Evolutionary conservation across 495 filamentous ascomycete genomes (phyloP), one percentile per base, ranked within the genome.

Genomic region (Neurospora sp.): DNA sequence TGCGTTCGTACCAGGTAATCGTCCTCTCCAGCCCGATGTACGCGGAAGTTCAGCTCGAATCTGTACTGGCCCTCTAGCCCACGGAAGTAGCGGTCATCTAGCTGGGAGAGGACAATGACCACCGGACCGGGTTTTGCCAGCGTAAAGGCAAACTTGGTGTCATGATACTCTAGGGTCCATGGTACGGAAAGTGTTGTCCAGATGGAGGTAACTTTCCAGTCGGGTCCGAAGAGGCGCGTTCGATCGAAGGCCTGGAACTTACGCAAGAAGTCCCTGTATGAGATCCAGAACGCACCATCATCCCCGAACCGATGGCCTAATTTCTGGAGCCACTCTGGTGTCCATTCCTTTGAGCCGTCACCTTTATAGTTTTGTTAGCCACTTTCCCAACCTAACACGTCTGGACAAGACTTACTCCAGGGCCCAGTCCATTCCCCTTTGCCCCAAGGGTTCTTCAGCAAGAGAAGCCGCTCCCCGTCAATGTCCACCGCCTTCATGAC

Each of bases 321-420:
- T 71, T 89, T 89, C 47, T 87, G 80, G 86, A 97, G 90, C 93
- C 93, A 96, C 77, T 96, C 90, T 0, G 92, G 83, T 2, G 93
- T 97, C 93, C 95, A 98, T 80, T 97, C 90, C 76, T 94, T 93
- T 9, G 91, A 94, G 22, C 95, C 94, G 77, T 97, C 93, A 41
- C 75, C 79, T 79, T 35, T 39, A 16, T 7, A 38, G 35, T 27
- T 38, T 31, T 38, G 70, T 77, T 39, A 76, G 74, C 38, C 41
- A 45, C 4, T 7, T 7, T 18, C n/a, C 8, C 37, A 40, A 7
- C 7, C 14, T 2, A 14, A 38, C n/a, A 31, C 12, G 35, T 40
- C 27, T 45, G 40, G 8, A 22, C 9, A n/a, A 37, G 10, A 73
- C 77, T 65, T 75, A 77, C 90, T 92, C 92, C 94, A 96, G 5